A percentile compares a stretch with the other conserved stretches of the same genome.
These are phyloP conservation scores for Podochytrium sp. DNA, from an alignment of 192 early-diverging fungal genomes.

Conservation along the genomic window DNA sequence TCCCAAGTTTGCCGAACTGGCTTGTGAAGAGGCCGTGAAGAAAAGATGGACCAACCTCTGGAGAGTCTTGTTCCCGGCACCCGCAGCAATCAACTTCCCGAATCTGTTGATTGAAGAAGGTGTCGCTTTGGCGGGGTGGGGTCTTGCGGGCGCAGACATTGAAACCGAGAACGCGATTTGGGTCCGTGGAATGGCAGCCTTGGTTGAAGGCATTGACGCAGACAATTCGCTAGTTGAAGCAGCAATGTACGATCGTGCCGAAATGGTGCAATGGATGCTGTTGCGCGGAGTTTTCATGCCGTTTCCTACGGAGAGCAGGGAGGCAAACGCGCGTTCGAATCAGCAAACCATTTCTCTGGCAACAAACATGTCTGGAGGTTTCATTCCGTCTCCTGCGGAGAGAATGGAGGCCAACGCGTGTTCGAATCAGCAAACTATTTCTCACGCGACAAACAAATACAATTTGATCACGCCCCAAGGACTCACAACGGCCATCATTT, in stretches of 20 bases:
- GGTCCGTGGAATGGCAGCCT: background rate
- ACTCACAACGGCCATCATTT: slow-evolving; percentile 16
- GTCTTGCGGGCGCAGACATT: background rate
- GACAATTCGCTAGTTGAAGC: slow-evolving; percentile 20
- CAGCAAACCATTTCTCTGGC: background rate
- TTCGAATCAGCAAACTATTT: too few relatives aligned
- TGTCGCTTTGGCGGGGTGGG: slow-evolving; percentile 11
- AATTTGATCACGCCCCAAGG: slow-evolving; percentile 12
- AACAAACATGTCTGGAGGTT: background rate
- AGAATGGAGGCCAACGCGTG: background rate
- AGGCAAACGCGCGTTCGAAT: background rate
- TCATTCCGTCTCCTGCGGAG: background rate
- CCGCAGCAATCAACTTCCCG: background rate
- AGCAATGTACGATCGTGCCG: slow-evolving; percentile 23
- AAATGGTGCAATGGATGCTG: slow-evolving; percentile 11
- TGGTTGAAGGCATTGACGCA: background rate
- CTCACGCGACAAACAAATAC: background rate
- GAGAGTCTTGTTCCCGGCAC: background rate
- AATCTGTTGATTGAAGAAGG: background rate
- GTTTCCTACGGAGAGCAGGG: background rate
- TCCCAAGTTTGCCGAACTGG: slow-evolving; percentile 1
- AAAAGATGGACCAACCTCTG: slow-evolving; percentile 2
- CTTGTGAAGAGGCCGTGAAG: slow-evolving; percentile 2
- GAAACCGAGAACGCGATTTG: background rate
- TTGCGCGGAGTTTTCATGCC: slow-evolving; percentile 4